Evolutionary conservation across 1,284 basidiomycete genomes (phyloP), one percentile per base, ranked within the genome.

Genomic region (Somion occarium): DNA sequence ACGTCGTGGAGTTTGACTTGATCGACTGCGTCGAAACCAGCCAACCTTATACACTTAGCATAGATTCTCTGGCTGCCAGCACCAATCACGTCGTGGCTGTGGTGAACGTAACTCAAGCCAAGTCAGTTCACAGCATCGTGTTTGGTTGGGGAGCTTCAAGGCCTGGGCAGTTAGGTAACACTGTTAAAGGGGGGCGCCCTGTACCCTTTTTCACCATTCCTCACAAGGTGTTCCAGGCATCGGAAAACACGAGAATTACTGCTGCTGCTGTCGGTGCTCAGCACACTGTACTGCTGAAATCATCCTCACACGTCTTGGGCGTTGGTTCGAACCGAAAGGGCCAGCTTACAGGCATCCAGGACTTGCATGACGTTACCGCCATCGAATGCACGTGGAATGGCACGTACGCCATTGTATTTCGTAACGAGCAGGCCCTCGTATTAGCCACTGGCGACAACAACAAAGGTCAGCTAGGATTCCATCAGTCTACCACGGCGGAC

Each of bases 81-180:
- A 85, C 86, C 26, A 83, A 90, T 51, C 88, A 93, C 61, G 76
- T 85, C 49, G 60, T 91, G 38, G 74, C 67, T 1, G 67, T 76
- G 15, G 51, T 88, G 15, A 51, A 56, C 4, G 55, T 58, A 2
- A 56, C 49, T 11, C 49, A 54, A n/a, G 60, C 69, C 46, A 60
- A 61, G 3, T 46, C 58, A 1, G 57, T 56, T 11, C 55, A 52
- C 3, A 60, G 63, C 41, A 53, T 75, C 27, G 56, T 89, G 11
- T 68, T 85, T 1, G 93, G 92, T 2, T 96, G 93, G 93, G 93
- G 93, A 3, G 75, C 83, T 2, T 78, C 81, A 22, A 73, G 93
- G 38, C 91, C 93, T 60, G 91, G 91, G 1, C 91, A 93, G 60
- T 75, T 92, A 1, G 88, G 86, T 50, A 38, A 20, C 60, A 56